Evolutionary conservation across 805 yeast species (phyloP).

Genomic region (Monosporozyma aquatica): DNA sequence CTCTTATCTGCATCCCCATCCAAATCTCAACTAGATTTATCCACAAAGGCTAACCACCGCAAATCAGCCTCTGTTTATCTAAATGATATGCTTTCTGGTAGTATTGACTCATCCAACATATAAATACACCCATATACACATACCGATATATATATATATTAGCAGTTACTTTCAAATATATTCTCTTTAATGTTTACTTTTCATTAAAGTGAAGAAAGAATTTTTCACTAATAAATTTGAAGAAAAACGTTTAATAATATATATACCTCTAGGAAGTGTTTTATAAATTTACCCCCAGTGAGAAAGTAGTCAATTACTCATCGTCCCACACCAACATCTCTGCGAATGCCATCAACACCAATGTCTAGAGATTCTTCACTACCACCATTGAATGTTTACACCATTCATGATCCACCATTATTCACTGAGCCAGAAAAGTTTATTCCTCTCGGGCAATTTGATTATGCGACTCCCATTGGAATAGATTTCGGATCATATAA

Average conservation of each 20-base stretch:
- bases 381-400: slow-evolving; percentile 21
- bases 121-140: background rate
- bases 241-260: too few species aligned
- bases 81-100: slow-evolving; percentile 19
- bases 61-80: slow-evolving; percentile 19
- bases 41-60: background rate
- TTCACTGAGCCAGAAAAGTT: slow-evolving; percentile 27
- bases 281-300: too few species aligned
- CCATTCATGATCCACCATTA: slow-evolving; percentile 25
- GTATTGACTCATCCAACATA: background rate
- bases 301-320: too few species aligned
- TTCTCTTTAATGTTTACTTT: too few species aligned
- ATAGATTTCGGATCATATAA: slow-evolving; percentile 72
- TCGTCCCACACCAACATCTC: too few species aligned
- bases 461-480: slow-evolving; percentile 56
- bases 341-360: background rate
- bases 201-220: too few species aligned
- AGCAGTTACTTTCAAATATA: background rate
- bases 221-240: too few species aligned
- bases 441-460: slow-evolving; percentile 22
- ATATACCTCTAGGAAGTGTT: too few species aligned
- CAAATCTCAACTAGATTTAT: background rate
- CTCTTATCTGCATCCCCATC: slow-evolving; percentile 7
- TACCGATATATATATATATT: too few species aligned
- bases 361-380: slow-evolving; percentile 24